Evolutionary conservation across 345 rosid genomes (phyloP), one percentile per base, ranked within the genome.

Genomic region (Eucalyptus sideroxylon): DNA sequence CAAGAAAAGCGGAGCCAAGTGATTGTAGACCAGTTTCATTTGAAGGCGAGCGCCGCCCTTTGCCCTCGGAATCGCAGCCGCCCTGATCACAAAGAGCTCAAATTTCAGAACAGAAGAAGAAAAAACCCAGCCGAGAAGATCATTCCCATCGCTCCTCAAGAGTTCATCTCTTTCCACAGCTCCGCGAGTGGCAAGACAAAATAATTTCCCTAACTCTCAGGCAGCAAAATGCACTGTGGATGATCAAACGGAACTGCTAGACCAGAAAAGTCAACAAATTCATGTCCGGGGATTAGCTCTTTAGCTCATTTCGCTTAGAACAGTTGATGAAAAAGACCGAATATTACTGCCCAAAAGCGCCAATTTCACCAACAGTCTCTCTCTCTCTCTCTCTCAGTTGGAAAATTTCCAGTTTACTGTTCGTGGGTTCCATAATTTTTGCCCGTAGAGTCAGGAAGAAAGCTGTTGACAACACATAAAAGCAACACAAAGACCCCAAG

Each of bases 1-100:
- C 82, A 96, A 92, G 90, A 93, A 92, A 89, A 98, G 92, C 7
- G 99, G 98, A 89, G 98, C 97, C 94, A 95, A 94, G 86, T 94
- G 96, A 93, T 97, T 94, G 92, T 94, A 95, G 27, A 95, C 97
- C 94, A 98, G 89, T 93, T 97, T 97, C 99, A 98, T 96, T 91
- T 95, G 97, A 88, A 98, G 94, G 15, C 91, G 94, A 2, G 94
- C 94, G 72, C 98, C 98, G 40, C 94, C 93, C 90, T 97, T 97
- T 31, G 94, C 97, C 92, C 93, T 94, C 19, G 99, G 99, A 90
- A 98, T 96, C 90, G 96, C 95, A 87, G 96, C 94, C 88, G 99
- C 98, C 92, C 99, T 98, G 83, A 40, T 37, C 27, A 77, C 47
- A 12, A 42, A 37, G 30, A 77, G 13, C 83, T 40, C 42, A 44